These are phyloP conservation scores for Lentinula raphanica DNA, from an alignment of 768 basidiomycete species.

Conservation along the genomic window DNA sequence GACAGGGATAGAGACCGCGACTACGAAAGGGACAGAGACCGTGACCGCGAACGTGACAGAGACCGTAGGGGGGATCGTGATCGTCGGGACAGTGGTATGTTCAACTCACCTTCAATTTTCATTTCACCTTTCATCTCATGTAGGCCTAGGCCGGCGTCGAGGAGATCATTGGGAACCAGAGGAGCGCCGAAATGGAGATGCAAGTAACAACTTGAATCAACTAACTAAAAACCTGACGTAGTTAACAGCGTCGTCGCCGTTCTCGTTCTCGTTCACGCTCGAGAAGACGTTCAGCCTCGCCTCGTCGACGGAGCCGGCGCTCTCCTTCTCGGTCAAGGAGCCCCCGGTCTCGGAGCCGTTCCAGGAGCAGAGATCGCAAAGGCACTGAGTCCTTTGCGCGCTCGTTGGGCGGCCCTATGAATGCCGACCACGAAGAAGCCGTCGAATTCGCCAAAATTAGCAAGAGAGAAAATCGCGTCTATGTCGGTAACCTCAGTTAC, in stretches of 20 bases:
- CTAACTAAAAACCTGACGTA: neutral
- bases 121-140: neutral
- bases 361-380: slow-evolving; percentile 56
- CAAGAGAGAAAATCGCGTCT: slow-evolving; percentile 97
- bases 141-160: slow-evolving; percentile 35
- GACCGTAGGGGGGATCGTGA: slow-evolving; percentile 39
- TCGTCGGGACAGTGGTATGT: slow-evolving; percentile 46
- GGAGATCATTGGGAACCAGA: slow-evolving; percentile 85
- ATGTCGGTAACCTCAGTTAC: slow-evolving; percentile 98
- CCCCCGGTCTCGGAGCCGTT: slow-evolving; percentile 46
- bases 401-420: slow-evolving; percentile 85
- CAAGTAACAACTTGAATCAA: slow-evolving; percentile 26
- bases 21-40: slow-evolving; percentile 12
- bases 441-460: slow-evolving; percentile 92
- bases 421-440: slow-evolving; percentile 89
- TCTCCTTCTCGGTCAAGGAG: slow-evolving; percentile 60
- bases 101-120: neutral
- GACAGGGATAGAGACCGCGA: slow-evolving; percentile 35
- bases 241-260: slow-evolving; percentile 35
- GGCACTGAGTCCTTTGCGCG: slow-evolving; percentile 63
- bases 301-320: slow-evolving; percentile 64
- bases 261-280: slow-evolving; percentile 7
- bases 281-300: slow-evolving; percentile 65
- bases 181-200: slow-evolving; percentile 69
- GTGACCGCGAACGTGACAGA: slow-evolving; percentile 15